phyloP scores from a whole-genome alignment of 805 yeast species.

The Pichia sporocuriosa region DNA sequence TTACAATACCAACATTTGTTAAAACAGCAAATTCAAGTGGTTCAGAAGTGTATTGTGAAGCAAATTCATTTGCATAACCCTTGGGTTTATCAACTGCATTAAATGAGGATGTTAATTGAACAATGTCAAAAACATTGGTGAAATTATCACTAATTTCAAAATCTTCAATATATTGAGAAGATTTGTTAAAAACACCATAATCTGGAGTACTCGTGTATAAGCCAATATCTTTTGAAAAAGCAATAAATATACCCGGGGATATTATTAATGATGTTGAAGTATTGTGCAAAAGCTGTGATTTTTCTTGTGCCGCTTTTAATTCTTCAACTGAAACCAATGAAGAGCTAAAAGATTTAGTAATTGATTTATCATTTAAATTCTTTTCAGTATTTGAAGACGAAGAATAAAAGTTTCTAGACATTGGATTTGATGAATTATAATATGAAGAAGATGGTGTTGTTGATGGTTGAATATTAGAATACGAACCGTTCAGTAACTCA shows the following conservation, averaged over 20 bases:
- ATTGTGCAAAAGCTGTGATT: slow-evolving; percentile 48
- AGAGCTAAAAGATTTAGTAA: slow-evolving; percentile 26
- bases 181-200: slow-evolving; percentile 73
- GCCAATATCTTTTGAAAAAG: slow-evolving; percentile 47
- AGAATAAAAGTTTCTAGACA: background rate
- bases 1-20: slow-evolving; percentile 70
- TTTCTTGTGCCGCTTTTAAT: slow-evolving; percentile 49
- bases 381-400: slow-evolving; percentile 1
- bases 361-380: slow-evolving; percentile 12
- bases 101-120: slow-evolving; percentile 62
- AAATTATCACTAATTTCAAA: slow-evolving; percentile 64
- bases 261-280: slow-evolving; percentile 54
- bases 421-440: slow-evolving; percentile 1
- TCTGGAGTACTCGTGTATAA: slow-evolving; percentile 73
- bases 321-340: slow-evolving; percentile 26
- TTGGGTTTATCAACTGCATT: slow-evolving; percentile 67
- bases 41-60: slow-evolving; percentile 69
- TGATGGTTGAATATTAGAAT: background rate
- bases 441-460: slow-evolving; percentile 2
- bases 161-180: slow-evolving; percentile 68
- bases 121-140: slow-evolving; percentile 57
- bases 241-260: slow-evolving; percentile 83
- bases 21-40: slow-evolving; percentile 74
- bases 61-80: slow-evolving; percentile 81
- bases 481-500: background rate